Conservation (phyloP, 768 basidiomycete species). For the Mycena metata region DNA sequence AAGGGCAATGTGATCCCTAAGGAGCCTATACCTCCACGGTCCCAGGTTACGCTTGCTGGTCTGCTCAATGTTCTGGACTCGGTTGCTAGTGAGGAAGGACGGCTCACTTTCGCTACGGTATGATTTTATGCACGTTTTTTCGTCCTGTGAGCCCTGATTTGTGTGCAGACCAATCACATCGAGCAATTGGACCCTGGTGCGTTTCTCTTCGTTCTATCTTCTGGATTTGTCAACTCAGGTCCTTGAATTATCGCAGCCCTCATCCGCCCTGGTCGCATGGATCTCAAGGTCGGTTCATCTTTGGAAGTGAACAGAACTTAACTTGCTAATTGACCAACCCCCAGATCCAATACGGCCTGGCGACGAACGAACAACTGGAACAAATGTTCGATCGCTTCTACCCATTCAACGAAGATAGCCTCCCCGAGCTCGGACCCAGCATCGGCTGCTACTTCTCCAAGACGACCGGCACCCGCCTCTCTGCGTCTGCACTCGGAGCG, state of each 20-base stretch:
- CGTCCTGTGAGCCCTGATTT: background rate
- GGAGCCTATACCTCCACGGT: constrained; percentile 28
- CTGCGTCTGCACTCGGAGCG: background rate
- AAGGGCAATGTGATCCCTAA: constrained; percentile 29
- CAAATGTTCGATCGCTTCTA: constrained; percentile 48
- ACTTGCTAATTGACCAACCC: background rate
- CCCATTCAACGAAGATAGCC: constrained; percentile 21
- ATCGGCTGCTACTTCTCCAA: constrained; percentile 35
- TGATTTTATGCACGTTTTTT: background rate
- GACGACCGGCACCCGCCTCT: constrained; percentile 17
- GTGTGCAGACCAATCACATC: constrained; percentile 44
- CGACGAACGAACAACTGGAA: constrained; percentile 43
- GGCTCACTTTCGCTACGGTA: constrained; percentile 51
- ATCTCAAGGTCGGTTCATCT: constrained; percentile 43
- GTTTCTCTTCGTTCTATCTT: background rate
- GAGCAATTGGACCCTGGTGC: constrained; percentile 48
- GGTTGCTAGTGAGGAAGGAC: constrained; percentile 49
- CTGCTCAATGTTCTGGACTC: constrained; percentile 53
- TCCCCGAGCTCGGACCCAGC: constrained; percentile 4
- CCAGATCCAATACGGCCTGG: constrained; percentile 43
- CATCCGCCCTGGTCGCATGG: constrained; percentile 49
- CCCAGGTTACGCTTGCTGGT: constrained; percentile 49
- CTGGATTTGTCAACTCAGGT: background rate
- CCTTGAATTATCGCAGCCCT: constrained; percentile 35
- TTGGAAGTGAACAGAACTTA: background rate